These are phyloP conservation scores for Aspergillus sp. DNA, from an alignment of 2,329 filamentous ascomycete genomes.

Conservation along the genomic window DNA sequence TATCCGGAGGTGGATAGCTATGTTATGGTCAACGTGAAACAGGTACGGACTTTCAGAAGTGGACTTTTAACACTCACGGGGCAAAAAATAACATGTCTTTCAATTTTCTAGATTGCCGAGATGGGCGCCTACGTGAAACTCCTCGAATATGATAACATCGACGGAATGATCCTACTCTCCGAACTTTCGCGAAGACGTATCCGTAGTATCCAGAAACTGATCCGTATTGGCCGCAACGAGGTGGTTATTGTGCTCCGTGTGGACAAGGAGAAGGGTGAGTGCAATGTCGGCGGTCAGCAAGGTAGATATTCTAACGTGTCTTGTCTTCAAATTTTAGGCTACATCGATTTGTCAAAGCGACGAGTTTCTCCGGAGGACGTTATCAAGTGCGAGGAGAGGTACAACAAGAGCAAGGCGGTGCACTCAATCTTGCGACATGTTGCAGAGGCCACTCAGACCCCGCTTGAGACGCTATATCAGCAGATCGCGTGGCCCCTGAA, in stretches of 20 bases:
- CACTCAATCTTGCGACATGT: constrained; percentile 99
- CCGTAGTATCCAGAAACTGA: constrained; percentile 97
- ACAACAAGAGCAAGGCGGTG: constrained; percentile 99
- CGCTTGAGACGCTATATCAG: constrained; percentile 94
- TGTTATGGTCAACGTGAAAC: constrained; percentile 99
- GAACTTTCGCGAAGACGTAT: constrained; percentile 98
- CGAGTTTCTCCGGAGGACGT: constrained; percentile 97
- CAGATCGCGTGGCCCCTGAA: constrained; percentile 95
- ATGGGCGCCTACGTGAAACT: constrained; percentile 99
- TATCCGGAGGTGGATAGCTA: constrained; percentile 98
- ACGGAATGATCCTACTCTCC: constrained; percentile 98
- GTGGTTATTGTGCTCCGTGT: constrained; percentile 98
- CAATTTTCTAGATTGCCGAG: constrained; percentile 75
- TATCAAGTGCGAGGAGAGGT: constrained; percentile 96
- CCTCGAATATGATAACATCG: constrained; percentile 99
- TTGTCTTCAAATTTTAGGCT: constrained; percentile 54
- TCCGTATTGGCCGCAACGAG: constrained; percentile 95
- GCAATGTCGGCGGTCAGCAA: constrained; percentile 3
- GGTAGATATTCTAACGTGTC: constrained; percentile 20
- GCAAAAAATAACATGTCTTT: constrained; percentile 10
- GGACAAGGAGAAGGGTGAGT: constrained; percentile 92
- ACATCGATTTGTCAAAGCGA: constrained; percentile 98
- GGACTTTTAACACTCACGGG: not conserved
- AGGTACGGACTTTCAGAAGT: constrained; percentile 54
- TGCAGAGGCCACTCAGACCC: constrained; percentile 90